These are phyloP conservation scores for Dothistroma septosporum DNA, from an alignment of 2,329 filamentous ascomycete species.

Conservation along the genomic window DNA sequence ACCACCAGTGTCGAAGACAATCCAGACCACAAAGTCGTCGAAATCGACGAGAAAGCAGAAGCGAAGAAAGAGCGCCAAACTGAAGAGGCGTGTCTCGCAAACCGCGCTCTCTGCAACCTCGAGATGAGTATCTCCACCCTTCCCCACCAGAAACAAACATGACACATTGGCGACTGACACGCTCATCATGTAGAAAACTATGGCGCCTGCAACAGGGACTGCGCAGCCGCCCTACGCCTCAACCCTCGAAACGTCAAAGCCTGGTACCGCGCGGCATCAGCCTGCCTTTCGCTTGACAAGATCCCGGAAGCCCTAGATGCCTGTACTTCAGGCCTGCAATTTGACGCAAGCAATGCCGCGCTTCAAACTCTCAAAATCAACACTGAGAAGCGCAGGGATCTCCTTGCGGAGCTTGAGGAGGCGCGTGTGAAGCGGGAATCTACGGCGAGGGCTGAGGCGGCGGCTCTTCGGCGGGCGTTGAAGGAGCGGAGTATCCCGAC, in stretches of 20 bases:
- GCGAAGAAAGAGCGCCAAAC: conserved; percentile 57
- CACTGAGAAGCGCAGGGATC: conserved; percentile 57
- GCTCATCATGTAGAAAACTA: conserved; percentile 62
- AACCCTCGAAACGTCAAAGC: conserved; percentile 84
- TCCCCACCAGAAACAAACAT: not conserved
- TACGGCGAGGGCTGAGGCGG: conserved; percentile 53
- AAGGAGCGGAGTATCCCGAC: conserved; percentile 66
- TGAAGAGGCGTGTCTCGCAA: conserved; percentile 75
- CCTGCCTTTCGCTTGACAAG: conserved; percentile 74
- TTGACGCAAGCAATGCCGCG: conserved; percentile 67
- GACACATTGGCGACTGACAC: conserved; percentile 19
- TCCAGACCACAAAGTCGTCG: conserved; percentile 37
- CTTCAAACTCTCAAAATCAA: conserved; percentile 61
- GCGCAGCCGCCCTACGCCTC: conserved; percentile 70
- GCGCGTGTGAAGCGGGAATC: conserved; percentile 55
- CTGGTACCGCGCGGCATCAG: conserved; percentile 76
- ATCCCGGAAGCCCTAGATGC: conserved; percentile 76
- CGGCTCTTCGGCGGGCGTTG: conserved; percentile 52
- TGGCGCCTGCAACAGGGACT: conserved; percentile 79
- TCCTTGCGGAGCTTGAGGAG: conserved; percentile 53
- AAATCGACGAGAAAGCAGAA: conserved; percentile 58
- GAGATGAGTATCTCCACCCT: conserved; percentile 58
- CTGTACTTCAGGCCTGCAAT: conserved; percentile 64
- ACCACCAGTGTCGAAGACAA: conserved; percentile 12
- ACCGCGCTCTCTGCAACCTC: conserved; percentile 85